A percentile compares a stretch with the other conserved stretches of the same genome.
These are phyloP conservation scores for Wickerhamiella domercqiae DNA, from an alignment of 805 yeast genomes.

Conservation along the genomic window DNA sequence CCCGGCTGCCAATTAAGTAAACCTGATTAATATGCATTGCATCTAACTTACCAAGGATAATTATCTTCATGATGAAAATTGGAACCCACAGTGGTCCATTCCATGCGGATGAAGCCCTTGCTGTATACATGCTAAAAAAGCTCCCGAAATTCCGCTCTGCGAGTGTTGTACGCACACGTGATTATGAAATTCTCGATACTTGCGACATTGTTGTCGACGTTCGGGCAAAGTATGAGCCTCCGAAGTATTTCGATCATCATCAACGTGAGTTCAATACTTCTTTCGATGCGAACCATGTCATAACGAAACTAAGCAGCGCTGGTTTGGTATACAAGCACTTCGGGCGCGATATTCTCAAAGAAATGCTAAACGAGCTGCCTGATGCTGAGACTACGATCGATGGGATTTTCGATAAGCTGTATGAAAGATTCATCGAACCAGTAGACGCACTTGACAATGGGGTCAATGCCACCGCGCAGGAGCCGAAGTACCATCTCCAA, in stretches of 20 bases:
- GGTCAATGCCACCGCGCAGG: slow-evolving; percentile 41
- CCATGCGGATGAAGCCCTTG: slow-evolving; percentile 94
- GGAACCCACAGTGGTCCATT: slow-evolving; percentile 73
- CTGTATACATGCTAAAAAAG: slow-evolving; percentile 67
- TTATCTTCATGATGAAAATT: slow-evolving; percentile 46
- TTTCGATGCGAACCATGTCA: slow-evolving; percentile 39
- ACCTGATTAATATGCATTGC: too few species aligned
- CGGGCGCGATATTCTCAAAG: slow-evolving; percentile 29
- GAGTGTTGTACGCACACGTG: slow-evolving; percentile 66
- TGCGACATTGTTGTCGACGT: slow-evolving; percentile 94
- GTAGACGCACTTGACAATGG: slow-evolving; percentile 94
- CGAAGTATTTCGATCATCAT: slow-evolving; percentile 86
- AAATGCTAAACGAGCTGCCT: slow-evolving; percentile 25
- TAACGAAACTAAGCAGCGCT: slow-evolving; percentile 82
- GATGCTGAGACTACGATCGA: slow-evolving; percentile 36
- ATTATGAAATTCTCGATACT: slow-evolving; percentile 63
- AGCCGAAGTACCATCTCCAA: slow-evolving; percentile 53
- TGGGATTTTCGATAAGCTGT: slow-evolving; percentile 57
- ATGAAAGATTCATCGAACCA: slow-evolving; percentile 75
- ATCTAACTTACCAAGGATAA: too few species aligned
- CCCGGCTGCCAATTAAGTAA: too few species aligned
- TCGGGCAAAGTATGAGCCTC: slow-evolving; percentile 75
- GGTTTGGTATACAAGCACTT: slow-evolving; percentile 71
- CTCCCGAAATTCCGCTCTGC: slow-evolving; percentile 57
- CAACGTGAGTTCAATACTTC: slow-evolving; percentile 79